Base-by-base conservation (phyloP, 2,329 filamentous ascomycete species). In the Alternaria postmessia region DNA sequence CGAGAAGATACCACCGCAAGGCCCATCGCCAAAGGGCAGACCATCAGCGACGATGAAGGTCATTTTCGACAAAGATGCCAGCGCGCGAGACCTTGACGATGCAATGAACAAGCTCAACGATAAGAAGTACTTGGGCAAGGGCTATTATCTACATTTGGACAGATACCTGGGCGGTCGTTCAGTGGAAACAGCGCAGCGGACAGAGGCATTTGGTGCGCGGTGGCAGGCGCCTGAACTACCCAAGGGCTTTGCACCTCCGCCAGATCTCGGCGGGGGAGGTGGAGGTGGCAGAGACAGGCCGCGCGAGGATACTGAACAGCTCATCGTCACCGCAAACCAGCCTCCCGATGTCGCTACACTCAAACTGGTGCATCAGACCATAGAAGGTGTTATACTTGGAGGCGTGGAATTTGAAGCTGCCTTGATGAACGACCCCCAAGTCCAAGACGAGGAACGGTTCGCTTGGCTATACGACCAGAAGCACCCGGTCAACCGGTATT, bases 381-480 rank as follows among this genome's bases (percentile, higher is more conserved):
- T 96, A 34, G 94, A 98, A 73, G 86, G 86, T 3, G 83, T 98
- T 0, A 81, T 97, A 8, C 87, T 88, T 22, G 88, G 95, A 67
- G 93, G 94, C 0, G 88, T 92, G 0, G 92, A 95, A 72, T 96
- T 97, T 62, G 95, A 99, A 78, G 93, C 94, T 5, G 83, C 96
- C 2, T 85, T 99, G 7, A 98, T 98, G 95, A 90, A 89, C 51
- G 85, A 92, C 18, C 87, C 91, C 0, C 88, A 93, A 55, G 91
- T 98, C 1, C 92, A 96, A 75, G 86, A 85, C 41, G 92, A 97
- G 61, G 92, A 96, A 76, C 93, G 90, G 66, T 98, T 94, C 89
- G 91, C 93, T 0, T 99, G 94, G 91, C 83, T 99, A 5, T 99
- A 92, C 89, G 91, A 98, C 76, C 20, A 86, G 89, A 66, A 94